Conservation (phyloP, 306 rosid species). For the Prosopis cineraria region DNA sequence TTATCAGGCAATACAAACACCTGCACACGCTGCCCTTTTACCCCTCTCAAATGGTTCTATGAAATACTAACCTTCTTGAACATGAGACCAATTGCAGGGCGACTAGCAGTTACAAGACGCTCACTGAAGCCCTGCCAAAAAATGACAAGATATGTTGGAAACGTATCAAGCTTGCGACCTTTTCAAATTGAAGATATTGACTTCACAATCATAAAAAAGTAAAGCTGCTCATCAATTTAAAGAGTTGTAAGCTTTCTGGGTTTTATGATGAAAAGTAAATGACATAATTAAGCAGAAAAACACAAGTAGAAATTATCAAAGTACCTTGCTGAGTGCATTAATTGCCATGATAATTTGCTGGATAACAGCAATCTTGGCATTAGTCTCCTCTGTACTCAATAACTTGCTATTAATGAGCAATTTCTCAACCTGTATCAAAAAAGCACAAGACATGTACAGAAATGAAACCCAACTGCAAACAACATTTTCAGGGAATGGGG, state of each 20-base stretch:
- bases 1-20: slow-evolving; percentile 9
- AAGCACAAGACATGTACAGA: slow-evolving; percentile 16
- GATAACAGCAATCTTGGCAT: slow-evolving; percentile 63
- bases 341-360: slow-evolving; percentile 95
- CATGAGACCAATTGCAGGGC: slow-evolving; percentile 96
- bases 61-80: slow-evolving; percentile 81
- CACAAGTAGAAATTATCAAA: slow-evolving; percentile 24
- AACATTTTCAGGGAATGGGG: neutral
- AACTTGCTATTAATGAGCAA: slow-evolving; percentile 65
- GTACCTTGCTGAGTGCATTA: slow-evolving; percentile 96
- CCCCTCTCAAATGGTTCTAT: neutral
- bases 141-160: slow-evolving; percentile 22
- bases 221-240: neutral
- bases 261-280: neutral
- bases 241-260: neutral
- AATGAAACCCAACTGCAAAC: slow-evolving; percentile 25
- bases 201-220: neutral
- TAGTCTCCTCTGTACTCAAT: slow-evolving; percentile 64
- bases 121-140: slow-evolving; percentile 81
- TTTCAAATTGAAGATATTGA: neutral
- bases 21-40: neutral
- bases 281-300: neutral
- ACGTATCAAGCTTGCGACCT: slow-evolving; percentile 4
- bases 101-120: slow-evolving; percentile 93
- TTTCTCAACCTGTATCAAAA: slow-evolving; percentile 67